phyloP scores from a whole-genome alignment of 331 rosid species.

The Malus hybrid region DNA sequence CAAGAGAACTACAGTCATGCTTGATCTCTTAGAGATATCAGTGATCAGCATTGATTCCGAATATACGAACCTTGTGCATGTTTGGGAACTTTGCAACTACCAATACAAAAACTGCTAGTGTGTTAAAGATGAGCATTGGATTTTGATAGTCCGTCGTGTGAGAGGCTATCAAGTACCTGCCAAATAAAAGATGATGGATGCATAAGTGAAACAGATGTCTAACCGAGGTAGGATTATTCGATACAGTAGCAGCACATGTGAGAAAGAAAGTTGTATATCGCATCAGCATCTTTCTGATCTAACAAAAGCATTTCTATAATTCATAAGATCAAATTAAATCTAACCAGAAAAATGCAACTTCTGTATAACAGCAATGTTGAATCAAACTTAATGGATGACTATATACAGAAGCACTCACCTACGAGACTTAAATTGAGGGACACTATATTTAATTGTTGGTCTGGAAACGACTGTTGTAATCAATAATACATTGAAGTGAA shows the following conservation, averaged over 20 bases:
- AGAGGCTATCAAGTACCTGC: slow-evolving; percentile 38
- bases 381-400: neutral
- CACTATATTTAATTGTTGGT: neutral
- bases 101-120: slow-evolving; percentile 32
- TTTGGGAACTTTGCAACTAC: slow-evolving; percentile 42
- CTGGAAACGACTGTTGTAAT: neutral
- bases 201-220: neutral
- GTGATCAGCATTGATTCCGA: slow-evolving; percentile 34
- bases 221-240: neutral
- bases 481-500: neutral
- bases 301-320: neutral
- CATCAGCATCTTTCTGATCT: neutral
- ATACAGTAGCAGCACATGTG: neutral
- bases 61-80: slow-evolving; percentile 44
- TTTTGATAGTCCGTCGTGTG: slow-evolving; percentile 36
- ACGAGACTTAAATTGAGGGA: neutral
- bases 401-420: neutral
- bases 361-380: neutral
- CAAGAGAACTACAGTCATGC: slow-evolving; percentile 5
- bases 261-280: neutral
- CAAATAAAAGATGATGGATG: neutral
- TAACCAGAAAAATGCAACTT: neutral
- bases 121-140: slow-evolving; percentile 35
- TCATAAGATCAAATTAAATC: neutral
- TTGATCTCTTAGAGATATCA: slow-evolving; percentile 7